Evolutionary conservation across 805 yeast species (phyloP).

Genomic region (Cyberlindnera maclurae): DNA sequence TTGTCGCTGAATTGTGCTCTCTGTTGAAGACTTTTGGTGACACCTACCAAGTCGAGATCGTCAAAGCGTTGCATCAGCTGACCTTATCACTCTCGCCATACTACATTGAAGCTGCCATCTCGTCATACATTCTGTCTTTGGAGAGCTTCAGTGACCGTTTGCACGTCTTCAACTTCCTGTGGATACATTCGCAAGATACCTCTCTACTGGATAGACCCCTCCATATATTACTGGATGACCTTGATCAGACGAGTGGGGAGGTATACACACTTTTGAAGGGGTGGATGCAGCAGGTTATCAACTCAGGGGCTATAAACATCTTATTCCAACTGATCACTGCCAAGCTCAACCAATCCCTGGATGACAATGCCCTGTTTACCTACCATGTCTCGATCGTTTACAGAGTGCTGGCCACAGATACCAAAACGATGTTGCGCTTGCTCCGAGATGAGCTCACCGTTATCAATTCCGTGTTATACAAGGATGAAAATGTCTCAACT

Average conservation of each 20-base stretch:
- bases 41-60: constrained; percentile 64
- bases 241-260: constrained; percentile 37
- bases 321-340: constrained; percentile 52
- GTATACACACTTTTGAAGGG: constrained; percentile 36
- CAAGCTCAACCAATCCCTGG: constrained; percentile 42
- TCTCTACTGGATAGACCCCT: constrained; percentile 51
- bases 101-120: constrained; percentile 67
- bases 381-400: constrained; percentile 52
- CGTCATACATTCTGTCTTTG: constrained; percentile 43
- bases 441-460: constrained; percentile 55
- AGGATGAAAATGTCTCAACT: constrained; percentile 44
- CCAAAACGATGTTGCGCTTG: constrained; percentile 35
- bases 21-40: constrained; percentile 24
- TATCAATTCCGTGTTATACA: constrained; percentile 39
- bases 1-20: constrained; percentile 17
- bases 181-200: constrained; percentile 65
- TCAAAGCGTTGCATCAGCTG: constrained; percentile 55
- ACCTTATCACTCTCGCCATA: constrained; percentile 40
- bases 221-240: constrained; percentile 59
- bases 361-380: constrained; percentile 57
- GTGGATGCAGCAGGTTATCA: constrained; percentile 40
- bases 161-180: constrained; percentile 54
- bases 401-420: constrained; percentile 43
- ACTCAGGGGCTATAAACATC: constrained; percentile 51
- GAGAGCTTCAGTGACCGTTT: constrained; percentile 35